Evolutionary conservation across 192 early-diverging fungal genomes (phyloP), one percentile per base, ranked within the genome.

Genomic region (Linnemannia hyalina): DNA sequence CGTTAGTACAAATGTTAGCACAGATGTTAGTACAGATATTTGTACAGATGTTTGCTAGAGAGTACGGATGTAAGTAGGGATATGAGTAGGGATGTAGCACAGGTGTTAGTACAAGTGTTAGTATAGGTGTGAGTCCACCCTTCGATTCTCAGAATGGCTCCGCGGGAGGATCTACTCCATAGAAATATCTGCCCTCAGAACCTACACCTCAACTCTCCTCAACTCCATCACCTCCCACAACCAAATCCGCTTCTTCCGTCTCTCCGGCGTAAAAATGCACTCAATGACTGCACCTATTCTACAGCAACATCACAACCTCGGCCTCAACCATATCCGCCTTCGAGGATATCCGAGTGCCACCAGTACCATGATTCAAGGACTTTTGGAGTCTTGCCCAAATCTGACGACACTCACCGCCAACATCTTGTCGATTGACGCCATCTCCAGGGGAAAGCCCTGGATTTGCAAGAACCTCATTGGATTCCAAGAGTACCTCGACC

Each of bases 61-160:
- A n/a, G n/a, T n/a, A n/a, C n/a, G n/a, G n/a, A n/a, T n/a, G n/a
- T n/a, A n/a, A n/a, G n/a, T n/a, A n/a, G n/a, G n/a, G n/a, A n/a
- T n/a, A n/a, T n/a, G n/a, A n/a, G n/a, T n/a, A n/a, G n/a, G n/a
- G n/a, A n/a, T n/a, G n/a, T n/a, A n/a, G n/a, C n/a, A n/a, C n/a
- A n/a, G n/a, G n/a, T n/a, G n/a, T n/a, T n/a, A n/a, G n/a, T n/a
- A n/a, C n/a, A n/a, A n/a, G n/a, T n/a, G n/a, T n/a, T n/a, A n/a
- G n/a, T n/a, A n/a, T n/a, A n/a, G n/a, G n/a, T n/a, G n/a, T n/a
- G n/a, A n/a, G n/a, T n/a, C n/a, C n/a, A n/a, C 60, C 13, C 60
- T 65, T 3, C 60, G 60, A 8, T 65, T 65, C 26, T 65, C 60
- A 32, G 60, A 65, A 65, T 65, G 60, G 60, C 60, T 65, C 60